Evolutionary conservation across 495 filamentous ascomycete genomes (phyloP).

Genomic region (Podospora bellae-mahoneyi): DNA sequence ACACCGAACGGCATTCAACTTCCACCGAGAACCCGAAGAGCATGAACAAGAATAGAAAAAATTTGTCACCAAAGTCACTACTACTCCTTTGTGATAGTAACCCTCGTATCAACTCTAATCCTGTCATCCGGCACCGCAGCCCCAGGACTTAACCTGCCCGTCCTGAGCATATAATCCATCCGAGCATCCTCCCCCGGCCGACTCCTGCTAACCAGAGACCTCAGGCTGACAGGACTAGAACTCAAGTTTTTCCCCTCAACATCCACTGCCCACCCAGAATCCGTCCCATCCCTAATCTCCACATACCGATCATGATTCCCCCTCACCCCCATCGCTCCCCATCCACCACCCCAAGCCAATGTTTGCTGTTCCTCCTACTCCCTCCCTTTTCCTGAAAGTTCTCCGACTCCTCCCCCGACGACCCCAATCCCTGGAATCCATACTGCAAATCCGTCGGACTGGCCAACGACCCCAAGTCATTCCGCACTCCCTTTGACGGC

Average conservation of each 20-base stretch:
- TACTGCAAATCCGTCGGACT: slow-evolving; percentile 13
- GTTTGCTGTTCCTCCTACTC: background rate
- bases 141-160: background rate
- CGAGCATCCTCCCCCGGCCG: background rate
- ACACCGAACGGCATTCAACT: background rate
- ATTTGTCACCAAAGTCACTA: background rate
- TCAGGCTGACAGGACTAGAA: background rate
- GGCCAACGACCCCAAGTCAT: background rate
- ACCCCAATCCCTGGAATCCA: slow-evolving; percentile 1
- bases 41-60: background rate
- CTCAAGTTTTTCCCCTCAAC: slow-evolving; percentile 15
- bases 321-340: slow-evolving; percentile 8
- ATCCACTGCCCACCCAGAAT: slow-evolving; percentile 17
- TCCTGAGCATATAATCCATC: slow-evolving; percentile 7
- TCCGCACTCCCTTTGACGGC: slow-evolving; percentile 16
- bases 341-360: slow-evolving; percentile 4
- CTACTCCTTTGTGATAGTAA: slow-evolving; percentile 8
- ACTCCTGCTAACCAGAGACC: background rate
- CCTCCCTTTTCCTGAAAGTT: background rate
- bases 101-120: slow-evolving; percentile 18
- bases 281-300: slow-evolving; percentile 23
- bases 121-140: background rate
- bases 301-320: slow-evolving; percentile 19
- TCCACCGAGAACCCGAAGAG: background rate
- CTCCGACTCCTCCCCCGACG: background rate